Evolutionary conservation across 345 rosid genomes (phyloP), one percentile per base, ranked within the genome.

Genomic region (Citrus mangshanensis): DNA sequence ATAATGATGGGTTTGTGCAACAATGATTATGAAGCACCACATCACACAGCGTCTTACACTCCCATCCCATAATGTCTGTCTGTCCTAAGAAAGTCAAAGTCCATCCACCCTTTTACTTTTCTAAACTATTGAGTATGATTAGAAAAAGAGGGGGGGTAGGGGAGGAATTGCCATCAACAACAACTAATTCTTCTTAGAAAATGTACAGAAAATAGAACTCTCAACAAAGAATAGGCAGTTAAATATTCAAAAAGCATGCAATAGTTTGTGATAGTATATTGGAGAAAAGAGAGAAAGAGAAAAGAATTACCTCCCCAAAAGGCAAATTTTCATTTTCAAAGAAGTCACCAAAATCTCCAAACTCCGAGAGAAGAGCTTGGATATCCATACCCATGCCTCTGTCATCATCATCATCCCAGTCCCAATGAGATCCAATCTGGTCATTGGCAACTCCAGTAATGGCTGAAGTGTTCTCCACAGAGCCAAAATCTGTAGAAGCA

Each of bases 321-420:
- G 98, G 98, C 79, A 96, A 83, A 49, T 80, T 91, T 68, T 96
- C 99, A 75, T 91, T 93, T 86, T 91, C 97, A 66, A 96, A 96
- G 88, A 96, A 96, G 88, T 94, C 98, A 38, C 98, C 98, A 81
- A 96, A 96, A 85, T 94, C 99, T 82, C 99, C 99, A 83, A 96
- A 96, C 79, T 96, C 99, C 32, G 99, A 96, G 34, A 96, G 94
- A 82, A 96, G 98, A 83, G 98, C 92, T 84, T 93, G 95, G 78
- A 96, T 94, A 84, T 96, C 97, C 91, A 93, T 93, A 79, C 86
- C 95, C 81, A 77, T 85, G 58, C 92, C 98, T 87, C 97, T 88
- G 65, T 93, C 99, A 61, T 94, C 98, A 30, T 94, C 98, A 30
- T 91, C 97, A 79, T 91, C 99, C 99, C 98, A 96, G 76, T 91